A percentile compares a stretch with the other conserved stretches of the same genome.
phyloP scores from a whole-genome alignment of 345 rosid genomes.

The Fremontodendron californicum region DNA sequence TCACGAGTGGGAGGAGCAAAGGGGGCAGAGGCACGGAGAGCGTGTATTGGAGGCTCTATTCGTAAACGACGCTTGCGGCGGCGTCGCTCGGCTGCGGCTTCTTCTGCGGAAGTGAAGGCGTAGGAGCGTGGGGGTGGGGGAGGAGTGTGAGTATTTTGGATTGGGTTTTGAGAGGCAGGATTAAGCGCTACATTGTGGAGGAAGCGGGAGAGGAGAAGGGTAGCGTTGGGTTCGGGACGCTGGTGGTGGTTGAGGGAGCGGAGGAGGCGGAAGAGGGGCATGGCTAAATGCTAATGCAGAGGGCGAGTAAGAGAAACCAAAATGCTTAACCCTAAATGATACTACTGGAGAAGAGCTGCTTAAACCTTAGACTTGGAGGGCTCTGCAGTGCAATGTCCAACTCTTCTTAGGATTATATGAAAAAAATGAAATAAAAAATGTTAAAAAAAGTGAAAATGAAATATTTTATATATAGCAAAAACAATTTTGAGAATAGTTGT shows the following conservation, averaged over 20 bases:
- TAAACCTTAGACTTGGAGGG: neutral
- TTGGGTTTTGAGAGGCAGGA: neutral
- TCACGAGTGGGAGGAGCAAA: constrained; percentile 62
- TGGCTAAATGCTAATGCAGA: constrained; percentile 19
- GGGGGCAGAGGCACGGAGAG: constrained; percentile 56
- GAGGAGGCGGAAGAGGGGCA: constrained; percentile 49
- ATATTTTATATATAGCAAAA: no score
- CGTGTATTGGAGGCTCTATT: constrained; percentile 89
- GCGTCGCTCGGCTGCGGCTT: constrained; percentile 94
- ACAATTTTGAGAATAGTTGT: no score
- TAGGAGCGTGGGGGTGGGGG: constrained; percentile 32
- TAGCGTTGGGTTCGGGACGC: neutral
- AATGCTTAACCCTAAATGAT: neutral
- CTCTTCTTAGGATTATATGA: neutral
- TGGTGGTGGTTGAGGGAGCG: constrained; percentile 26
- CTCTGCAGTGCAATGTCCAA: no score
- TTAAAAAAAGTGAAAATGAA: no score
- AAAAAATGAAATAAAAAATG: no score
- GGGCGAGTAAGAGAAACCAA: neutral
- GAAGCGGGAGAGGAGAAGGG: constrained; percentile 16
- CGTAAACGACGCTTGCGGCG: constrained; percentile 87
- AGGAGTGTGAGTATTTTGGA: constrained; percentile 7
- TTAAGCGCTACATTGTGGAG: constrained; percentile 21
- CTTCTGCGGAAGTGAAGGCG: constrained; percentile 90
- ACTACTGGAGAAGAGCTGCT: neutral